Evolutionary conservation across 257 asterid species (phyloP), one percentile per base, ranked within the genome.

Genomic region (Gynochthodes officinalis): DNA sequence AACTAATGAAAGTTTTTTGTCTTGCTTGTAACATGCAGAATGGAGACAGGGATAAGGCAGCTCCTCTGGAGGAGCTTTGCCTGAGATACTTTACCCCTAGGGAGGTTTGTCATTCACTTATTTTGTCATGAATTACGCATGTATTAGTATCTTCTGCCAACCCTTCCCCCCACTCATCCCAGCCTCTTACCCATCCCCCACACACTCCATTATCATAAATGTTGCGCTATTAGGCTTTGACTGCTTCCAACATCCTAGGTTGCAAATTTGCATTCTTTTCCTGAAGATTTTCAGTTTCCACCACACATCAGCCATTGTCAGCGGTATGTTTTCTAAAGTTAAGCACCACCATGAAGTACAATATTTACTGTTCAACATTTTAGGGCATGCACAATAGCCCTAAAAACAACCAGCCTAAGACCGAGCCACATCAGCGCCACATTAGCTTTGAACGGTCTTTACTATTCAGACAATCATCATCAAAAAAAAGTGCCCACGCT

Each of bases 21-120:
- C 28, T 8, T 15, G 2, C 27, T 27, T 55, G 60, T 40, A 73
- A 72, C 42, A 68, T 28, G 82, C 89, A 91, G 96, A 96, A 86
- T 77, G 75, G 42, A 68, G 64, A 19, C 39, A 78, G 82, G 71
- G 80, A 66, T 62, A 80, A 82, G 58, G 69, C 18, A 14, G 72
- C 87, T 49, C 81, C 93, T 0, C 70, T 87, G 81, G 80, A 81
- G 57, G 87, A 80, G 76, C 89, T 90, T 81, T 77, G 73, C 58
- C 96, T 93, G 37, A 81, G 98, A 86, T 93, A 91, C 86, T 93
- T 93, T 82, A 91, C 97, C 32, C 98, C 98, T 18, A 84, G 96
- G 71, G 98, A 93, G 96, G 98, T 93, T 79, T 63, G 79, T 69
- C 65, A 37, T 55, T 25, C 18, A 35, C 75, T 70, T 73, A 60